phyloP scores from a whole-genome alignment of 768 basidiomycete species.

The Hortiboletus flavorubellus region DNA sequence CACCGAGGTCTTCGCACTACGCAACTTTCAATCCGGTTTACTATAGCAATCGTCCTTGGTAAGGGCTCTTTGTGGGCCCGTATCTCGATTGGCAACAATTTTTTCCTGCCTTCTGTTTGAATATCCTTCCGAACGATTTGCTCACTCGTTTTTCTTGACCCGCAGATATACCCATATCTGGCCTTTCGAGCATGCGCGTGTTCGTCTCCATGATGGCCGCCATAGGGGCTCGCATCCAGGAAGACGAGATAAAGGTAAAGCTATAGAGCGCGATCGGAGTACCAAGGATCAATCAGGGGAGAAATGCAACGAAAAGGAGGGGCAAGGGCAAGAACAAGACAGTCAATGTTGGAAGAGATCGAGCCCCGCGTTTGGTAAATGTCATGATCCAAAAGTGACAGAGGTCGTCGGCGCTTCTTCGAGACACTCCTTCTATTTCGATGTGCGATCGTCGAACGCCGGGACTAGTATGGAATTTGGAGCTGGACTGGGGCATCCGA shows the following conservation, averaged over 20 bases:
- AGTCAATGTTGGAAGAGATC: conserved; percentile 20
- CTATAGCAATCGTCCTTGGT: neutral
- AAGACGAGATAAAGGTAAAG: conserved; percentile 22
- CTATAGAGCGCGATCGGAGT: conserved; percentile 14
- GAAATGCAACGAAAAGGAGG: conserved; percentile 3
- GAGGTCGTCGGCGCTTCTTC: neutral
- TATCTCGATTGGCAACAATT: neutral
- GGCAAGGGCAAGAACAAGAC: conserved; percentile 1
- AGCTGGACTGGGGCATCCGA: neutral
- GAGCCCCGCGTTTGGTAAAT: conserved; percentile 12
- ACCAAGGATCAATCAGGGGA: conserved; percentile 6
- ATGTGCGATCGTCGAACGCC: neutral
- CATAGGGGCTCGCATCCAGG: conserved; percentile 29
- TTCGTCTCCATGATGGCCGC: conserved; percentile 53
- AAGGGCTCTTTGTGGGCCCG: neutral
- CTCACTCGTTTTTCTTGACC: conserved; percentile 5
- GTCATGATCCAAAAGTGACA: neutral
- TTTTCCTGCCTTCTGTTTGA: neutral
- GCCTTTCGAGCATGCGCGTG: conserved; percentile 95
- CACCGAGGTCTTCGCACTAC: neutral
- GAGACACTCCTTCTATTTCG: conserved; percentile 9
- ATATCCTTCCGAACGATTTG: neutral
- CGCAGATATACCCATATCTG: conserved; percentile 91
- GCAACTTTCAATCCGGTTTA: neutral
- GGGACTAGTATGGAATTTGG: neutral